Evolutionary conservation across 2,329 filamentous ascomycete species (phyloP), one percentile per base, ranked within the genome.

Genomic region (Ophiosphaerella narmari): DNA sequence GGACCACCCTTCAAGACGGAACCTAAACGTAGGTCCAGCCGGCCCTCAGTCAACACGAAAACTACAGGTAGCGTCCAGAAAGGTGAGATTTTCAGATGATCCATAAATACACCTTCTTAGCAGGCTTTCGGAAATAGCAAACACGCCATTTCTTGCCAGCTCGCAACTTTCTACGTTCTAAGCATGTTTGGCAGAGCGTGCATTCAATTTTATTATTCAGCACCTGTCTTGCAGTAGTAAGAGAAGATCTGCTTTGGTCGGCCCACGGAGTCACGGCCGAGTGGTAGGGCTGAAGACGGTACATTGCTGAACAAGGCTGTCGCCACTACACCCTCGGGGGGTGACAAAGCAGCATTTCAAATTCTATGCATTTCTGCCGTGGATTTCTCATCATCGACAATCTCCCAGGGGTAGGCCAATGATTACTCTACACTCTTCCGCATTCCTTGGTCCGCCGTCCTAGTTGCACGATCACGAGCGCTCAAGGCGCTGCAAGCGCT

Each of bases 241-340:
- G 29, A 18, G 39, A 18, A 21, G 34, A 18, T 38, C 21, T 7
- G 39, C 42, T 45, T 46, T 38, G 34, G 36, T 47, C 24, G 21
- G 39, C n/a, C 49, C 43, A 43, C 42, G 16, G 39, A 43, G 48
- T 14, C 36, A 16, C 16, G 38, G 34, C 11, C n/a, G 38, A 35
- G 7, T 14, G 34, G 32, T 55, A 48, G 37, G 49, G 46, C 55
- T 57, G 52, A 52, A 46, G 14, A 31, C 3, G 43, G 52, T 26
- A 54, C 29, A 43, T 52, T 52, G 21, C 48, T 50, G 21, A 49
- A 55, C 43, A 45, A 55, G 46, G 50, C 54, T 55, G 40, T 40
- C 23, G 24, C 32, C 24, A 48, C 54, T 55, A 40, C 43, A 32
- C 35, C 24, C 26, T 14, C 34, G 12, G 29, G 18, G 18, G 2